These are phyloP conservation scores for Cryphonectria parasitica DNA, from an alignment of 2,329 filamentous ascomycete species.

Conservation along the genomic window DNA sequence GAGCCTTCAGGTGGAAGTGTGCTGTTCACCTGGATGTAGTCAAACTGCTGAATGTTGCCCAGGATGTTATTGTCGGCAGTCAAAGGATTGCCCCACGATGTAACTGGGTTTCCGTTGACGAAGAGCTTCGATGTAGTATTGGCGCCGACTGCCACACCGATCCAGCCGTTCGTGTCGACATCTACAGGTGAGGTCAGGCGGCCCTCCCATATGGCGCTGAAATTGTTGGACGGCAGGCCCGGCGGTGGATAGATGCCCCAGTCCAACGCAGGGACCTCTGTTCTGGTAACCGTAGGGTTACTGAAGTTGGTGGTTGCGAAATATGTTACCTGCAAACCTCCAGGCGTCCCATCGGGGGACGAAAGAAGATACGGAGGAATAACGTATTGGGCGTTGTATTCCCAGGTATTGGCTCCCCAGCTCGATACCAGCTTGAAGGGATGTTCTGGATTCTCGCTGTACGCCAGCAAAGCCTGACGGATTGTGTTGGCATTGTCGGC, in stretches of 20 bases:
- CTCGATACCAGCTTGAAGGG: conserved; percentile 43
- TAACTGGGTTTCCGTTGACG: conserved; percentile 39
- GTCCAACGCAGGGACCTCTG: conserved; percentile 45
- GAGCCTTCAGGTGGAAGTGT: conserved; percentile 44
- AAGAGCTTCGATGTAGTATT: conserved; percentile 47
- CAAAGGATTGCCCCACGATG: conserved; percentile 34
- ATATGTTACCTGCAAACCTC: conserved; percentile 46
- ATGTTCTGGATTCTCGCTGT: conserved; percentile 31
- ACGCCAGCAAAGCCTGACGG: conserved; percentile 41
- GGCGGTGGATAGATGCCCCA: conserved; percentile 50
- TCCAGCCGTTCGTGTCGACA: conserved; percentile 44
- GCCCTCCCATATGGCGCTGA: conserved; percentile 49
- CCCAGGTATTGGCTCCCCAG: conserved; percentile 50
- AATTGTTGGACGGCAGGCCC: conserved; percentile 48
- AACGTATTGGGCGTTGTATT: conserved; percentile 48
- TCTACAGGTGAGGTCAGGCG: conserved; percentile 42
- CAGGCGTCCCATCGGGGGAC: conserved; percentile 38
- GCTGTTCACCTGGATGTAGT: conserved; percentile 42
- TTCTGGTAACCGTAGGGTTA: conserved; percentile 35
- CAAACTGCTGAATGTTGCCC: conserved; percentile 45
- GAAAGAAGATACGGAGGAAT: conserved; percentile 48
- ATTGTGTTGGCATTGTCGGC: conserved; percentile 44
- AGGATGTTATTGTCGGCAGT: conserved; percentile 40
- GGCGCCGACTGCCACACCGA: conserved; percentile 45
- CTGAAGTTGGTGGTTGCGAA: conserved; percentile 45